Evolutionary conservation across 768 basidiomycete genomes (phyloP), one percentile per base, ranked within the genome.

Genomic region (Postia placenta): DNA sequence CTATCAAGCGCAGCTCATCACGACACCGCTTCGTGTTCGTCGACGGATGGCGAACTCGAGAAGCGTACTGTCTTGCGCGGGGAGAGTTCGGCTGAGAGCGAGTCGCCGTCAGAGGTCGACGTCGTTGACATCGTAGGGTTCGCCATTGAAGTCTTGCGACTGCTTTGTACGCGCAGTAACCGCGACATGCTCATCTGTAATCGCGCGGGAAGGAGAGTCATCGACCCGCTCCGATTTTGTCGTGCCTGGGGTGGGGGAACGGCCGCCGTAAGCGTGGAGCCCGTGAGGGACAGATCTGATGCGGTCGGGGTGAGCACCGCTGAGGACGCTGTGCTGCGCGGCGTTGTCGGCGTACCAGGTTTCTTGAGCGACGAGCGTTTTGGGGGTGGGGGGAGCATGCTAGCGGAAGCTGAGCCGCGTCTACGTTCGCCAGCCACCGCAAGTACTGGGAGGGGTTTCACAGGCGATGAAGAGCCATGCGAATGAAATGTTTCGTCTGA

Each of bases 301-400:
- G 67, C 67, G 1, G 69, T 69, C 28, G 68, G 68, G 0, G 57
- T 54, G 23, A 56, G 54, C 36, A 54, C 54, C 19, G 42, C 33
- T 24, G 62, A 53, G 37, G 69, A 58, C 17, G 56, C 61, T 33
- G 68, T 54, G 22, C 60, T 59, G 5, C 67, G 61, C n/a, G 72
- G 63, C n/a, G 68, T 67, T 1, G 69, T 64, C 3, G 71, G 47
- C 14, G 57, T 40, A 30, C 66, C 66, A 14, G 74, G 62, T 60
- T 80, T 79, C 66, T 85, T 87, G 57, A 85, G 68, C 5, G 83
- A 83, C 3, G 85, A 83, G 39, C 81, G 83, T 24, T 72, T 52
- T 2, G 84, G 83, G 5, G 81, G 76, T 9, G 80, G 79, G 75
- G 56, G 59, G 17, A 56, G 58, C 4, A 49, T 47, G 42, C 59